Percentiles rank a stretch among this genome's conserved stretches.
These are phyloP conservation scores for Meyerozyma athensensis DNA, from an alignment of 1,139 yeast genomes.

Conservation along the genomic window DNA sequence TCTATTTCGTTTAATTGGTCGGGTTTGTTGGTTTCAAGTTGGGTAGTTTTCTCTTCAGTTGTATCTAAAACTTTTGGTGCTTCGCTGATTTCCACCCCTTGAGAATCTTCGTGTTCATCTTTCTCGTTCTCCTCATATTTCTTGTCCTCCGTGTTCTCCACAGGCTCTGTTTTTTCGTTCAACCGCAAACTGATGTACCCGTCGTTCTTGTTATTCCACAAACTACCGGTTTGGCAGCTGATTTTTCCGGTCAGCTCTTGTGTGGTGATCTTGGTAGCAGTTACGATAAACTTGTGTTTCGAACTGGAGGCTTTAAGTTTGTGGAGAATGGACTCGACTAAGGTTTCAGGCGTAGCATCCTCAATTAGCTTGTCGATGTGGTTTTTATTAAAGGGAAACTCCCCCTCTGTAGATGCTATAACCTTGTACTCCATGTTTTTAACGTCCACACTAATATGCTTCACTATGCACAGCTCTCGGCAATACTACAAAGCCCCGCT, in stretches of 20 bases:
- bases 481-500: conserved; percentile 5
- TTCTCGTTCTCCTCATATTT: not conserved
- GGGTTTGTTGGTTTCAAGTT: too few relatives aligned
- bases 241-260: conserved; percentile 7
- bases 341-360: not conserved
- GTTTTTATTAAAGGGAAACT: not conserved
- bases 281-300: conserved; percentile 2
- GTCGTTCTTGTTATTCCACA: conserved; percentile 13
- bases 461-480: too few relatives aligned
- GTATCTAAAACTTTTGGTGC: too few relatives aligned
- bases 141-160: not conserved
- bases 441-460: too few relatives aligned
- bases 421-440: not conserved
- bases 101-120: too few relatives aligned
- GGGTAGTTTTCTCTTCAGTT: too few relatives aligned
- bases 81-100: too few relatives aligned
- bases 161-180: conserved; percentile 1
- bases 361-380: not conserved
- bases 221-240: conserved; percentile 8
- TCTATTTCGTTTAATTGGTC: too few relatives aligned
- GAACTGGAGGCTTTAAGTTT: not conserved
- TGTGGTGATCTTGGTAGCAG: not conserved
- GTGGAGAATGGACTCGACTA: not conserved
- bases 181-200: conserved; percentile 9
- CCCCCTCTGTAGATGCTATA: not conserved